Base-by-base conservation (phyloP, 192 early-diverging fungal genomes). In the Linnemannia zychae region DNA sequence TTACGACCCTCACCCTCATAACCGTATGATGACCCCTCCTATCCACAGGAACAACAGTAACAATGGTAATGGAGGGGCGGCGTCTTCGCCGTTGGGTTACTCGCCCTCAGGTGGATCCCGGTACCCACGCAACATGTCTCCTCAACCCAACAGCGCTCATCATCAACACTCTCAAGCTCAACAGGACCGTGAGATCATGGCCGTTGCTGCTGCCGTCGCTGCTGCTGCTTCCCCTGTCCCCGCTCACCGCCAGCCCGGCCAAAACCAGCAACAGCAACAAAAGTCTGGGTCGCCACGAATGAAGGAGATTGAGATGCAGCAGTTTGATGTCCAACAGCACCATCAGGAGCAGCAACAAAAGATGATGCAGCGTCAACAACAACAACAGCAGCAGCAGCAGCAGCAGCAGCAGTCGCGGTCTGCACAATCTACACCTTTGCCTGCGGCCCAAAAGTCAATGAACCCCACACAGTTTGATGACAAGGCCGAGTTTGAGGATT, bases 381-480 rank as follows among this genome's bases (percentile, higher is more conserved):
- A 82, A 57, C 71, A 77, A 44, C 81, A 78, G 49, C 74, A 82
- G 31, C 74, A 67, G 13, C 49, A 66, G n/a, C 67, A 72, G 71
- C 70, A 79, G 28, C 57, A 28, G 63, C 22, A 24, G 36, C 38
- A 31, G 4, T 38, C 67, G 0, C 65, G 66, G 24, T 48, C 71
- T 7, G 38, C 67, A 1, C 65, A 74, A 34, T 20, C 71, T 18
- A 28, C 50, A 16, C 46, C 72, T 37, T 22, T 78, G 24, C 75
- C 81, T 44, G 81, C 81, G 22, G 82, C 76, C 37, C 82, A 84
- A 15, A 71, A 84, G 20, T 75, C 75, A 16, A 77, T 78, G 44
- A 75, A 84, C 44, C 76, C 82, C 17, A 84, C 76, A 36, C 76
- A 78, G 66, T 84, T 79, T 47, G 82, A 84, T 57, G 82, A 84